A percentile compares a stretch with the other conserved stretches of the same genome.
These are phyloP conservation scores for Cornus suecica DNA, from an alignment of 148 eudicot genomes.

Conservation along the genomic window DNA sequence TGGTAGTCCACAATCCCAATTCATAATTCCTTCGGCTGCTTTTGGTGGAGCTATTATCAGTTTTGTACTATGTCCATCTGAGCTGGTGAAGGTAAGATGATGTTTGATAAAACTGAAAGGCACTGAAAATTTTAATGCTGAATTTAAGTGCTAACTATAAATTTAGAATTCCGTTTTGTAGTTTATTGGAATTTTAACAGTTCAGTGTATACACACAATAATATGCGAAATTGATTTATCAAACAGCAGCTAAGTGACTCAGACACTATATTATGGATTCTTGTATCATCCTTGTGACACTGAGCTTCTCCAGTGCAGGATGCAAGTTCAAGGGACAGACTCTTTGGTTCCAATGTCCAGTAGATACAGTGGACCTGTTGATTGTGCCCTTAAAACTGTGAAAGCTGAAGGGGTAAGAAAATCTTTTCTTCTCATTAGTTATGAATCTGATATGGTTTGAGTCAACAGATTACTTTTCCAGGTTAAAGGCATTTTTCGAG, in stretches of 20 bases:
- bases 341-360: constrained; percentile 53
- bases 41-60: constrained; percentile 76
- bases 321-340: constrained; percentile 95
- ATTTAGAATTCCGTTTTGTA: not conserved
- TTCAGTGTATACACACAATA: too few relatives aligned
- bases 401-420: constrained; percentile 76
- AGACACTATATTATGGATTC: constrained; percentile 2
- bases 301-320: constrained; percentile 81
- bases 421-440: constrained; percentile 3
- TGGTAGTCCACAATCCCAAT: constrained; percentile 55
- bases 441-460: constrained; percentile 10
- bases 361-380: constrained; percentile 63
- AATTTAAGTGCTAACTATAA: not conserved
- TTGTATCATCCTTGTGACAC: constrained; percentile 28
- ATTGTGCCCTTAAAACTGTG: constrained; percentile 71
- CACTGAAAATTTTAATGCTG: not conserved
- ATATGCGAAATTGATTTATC: too few relatives aligned
- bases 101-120: not conserved
- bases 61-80: constrained; percentile 76
- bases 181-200: too few relatives aligned
- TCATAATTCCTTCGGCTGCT: constrained; percentile 80
- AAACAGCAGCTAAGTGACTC: too few relatives aligned
- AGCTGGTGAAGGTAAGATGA: constrained; percentile 68
- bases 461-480: constrained; percentile 38
- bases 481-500: constrained; percentile 83